A percentile compares a stretch with the other conserved stretches of the same genome.
Evolutionary conservation across 2,329 filamentous ascomycete genomes (phyloP).

Genomic region (Diaporthe sp.): DNA sequence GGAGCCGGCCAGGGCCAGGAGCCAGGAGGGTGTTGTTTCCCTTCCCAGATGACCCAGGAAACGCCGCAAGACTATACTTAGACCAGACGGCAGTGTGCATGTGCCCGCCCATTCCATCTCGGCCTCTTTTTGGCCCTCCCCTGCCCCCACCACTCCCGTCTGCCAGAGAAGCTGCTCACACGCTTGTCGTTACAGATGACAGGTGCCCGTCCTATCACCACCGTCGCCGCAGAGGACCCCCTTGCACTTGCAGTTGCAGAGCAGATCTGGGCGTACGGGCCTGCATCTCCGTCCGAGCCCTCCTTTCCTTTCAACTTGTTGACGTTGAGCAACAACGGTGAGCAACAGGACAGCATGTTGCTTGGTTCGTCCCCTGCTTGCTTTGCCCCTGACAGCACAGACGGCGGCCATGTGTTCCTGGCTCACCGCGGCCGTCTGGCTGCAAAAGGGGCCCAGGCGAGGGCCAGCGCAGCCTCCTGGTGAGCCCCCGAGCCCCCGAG

Average conservation of each 20-base stretch:
- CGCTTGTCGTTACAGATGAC: slow-evolving; percentile 30
- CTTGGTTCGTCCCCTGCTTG: background rate
- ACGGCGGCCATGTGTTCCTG: background rate
- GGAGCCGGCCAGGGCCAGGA: slow-evolving; percentile 9
- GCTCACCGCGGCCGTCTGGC: slow-evolving; percentile 5
- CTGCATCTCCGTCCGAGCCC: slow-evolving; percentile 11
- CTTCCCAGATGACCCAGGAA: slow-evolving; percentile 6
- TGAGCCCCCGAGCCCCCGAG: slow-evolving; percentile 1
- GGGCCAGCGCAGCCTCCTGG: background rate
- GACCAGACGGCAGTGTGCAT: background rate
- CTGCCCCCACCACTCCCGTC: slow-evolving; percentile 6
- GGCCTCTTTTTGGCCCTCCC: background rate
- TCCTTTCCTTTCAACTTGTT: too few relatives aligned
- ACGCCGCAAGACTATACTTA: slow-evolving; percentile 17
- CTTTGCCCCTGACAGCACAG: slow-evolving; percentile 10
- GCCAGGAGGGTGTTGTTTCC: slow-evolving; percentile 3
- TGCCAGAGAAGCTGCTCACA: slow-evolving; percentile 17
- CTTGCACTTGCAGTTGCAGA: background rate
- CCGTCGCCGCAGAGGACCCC: background rate
- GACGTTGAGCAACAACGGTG: background rate
- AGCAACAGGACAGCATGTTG: background rate
- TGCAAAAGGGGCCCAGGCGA: background rate
- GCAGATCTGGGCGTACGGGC: background rate
- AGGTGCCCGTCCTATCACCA: background rate
- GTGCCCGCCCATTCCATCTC: background rate